phyloP scores from a whole-genome alignment of 352 stramenopile species.

The Phytopythium chamaehyphon region DNA sequence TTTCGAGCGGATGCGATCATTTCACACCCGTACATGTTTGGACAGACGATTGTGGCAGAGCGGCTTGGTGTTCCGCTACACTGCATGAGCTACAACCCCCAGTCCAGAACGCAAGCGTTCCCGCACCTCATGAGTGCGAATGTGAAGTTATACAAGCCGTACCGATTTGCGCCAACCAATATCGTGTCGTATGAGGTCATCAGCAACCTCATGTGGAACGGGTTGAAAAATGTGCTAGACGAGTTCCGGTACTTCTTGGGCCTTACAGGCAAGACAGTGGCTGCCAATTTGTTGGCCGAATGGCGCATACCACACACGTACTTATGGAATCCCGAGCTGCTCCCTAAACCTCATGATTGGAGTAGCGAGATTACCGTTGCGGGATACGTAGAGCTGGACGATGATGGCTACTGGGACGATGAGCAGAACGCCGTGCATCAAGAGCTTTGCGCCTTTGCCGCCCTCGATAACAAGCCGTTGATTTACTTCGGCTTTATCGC shows the following conservation, averaged over 20 bases:
- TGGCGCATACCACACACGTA: constrained; percentile 46
- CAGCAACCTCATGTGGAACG: constrained; percentile 29
- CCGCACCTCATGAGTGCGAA: constrained; percentile 35
- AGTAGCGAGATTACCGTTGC: constrained; percentile 31
- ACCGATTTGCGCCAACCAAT: constrained; percentile 33
- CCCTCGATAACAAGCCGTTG: constrained; percentile 21
- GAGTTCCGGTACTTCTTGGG: constrained; percentile 37
- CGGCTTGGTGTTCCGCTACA: constrained; percentile 42
- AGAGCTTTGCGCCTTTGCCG: constrained; percentile 29
- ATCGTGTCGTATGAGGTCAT: constrained; percentile 38
- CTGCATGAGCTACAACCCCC: constrained; percentile 27
- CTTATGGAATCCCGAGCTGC: constrained; percentile 30
- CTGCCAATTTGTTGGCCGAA: constrained; percentile 26
- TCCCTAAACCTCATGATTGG: constrained; percentile 39
- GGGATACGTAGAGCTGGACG: constrained; percentile 30
- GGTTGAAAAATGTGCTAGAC: constrained; percentile 26
- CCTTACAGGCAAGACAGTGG: constrained; percentile 19
- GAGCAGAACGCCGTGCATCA: constrained; percentile 22
- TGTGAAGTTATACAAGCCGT: constrained; percentile 39
- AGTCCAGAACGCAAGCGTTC: constrained; percentile 38
- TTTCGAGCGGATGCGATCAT: constrained; percentile 45
- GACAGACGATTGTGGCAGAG: constrained; percentile 34
- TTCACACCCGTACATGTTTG: constrained; percentile 34
- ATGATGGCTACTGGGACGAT: constrained; percentile 17
- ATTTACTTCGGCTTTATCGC: constrained; percentile 42